These are phyloP conservation scores for Hamigera avellanea DNA, from an alignment of 495 filamentous ascomycete species.

Conservation along the genomic window DNA sequence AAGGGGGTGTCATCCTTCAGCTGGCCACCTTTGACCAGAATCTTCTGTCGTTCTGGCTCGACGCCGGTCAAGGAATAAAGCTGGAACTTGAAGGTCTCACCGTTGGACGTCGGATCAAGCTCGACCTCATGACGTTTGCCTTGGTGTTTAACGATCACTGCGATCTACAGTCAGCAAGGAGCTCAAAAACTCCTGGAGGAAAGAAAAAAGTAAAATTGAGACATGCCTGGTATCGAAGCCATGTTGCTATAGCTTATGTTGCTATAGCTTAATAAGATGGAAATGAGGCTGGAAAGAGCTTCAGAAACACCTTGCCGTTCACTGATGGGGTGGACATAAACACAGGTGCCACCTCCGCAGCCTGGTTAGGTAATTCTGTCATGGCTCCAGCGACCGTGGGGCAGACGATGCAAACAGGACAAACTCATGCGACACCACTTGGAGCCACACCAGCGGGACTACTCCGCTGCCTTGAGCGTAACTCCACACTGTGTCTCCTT, in stretches of 20 bases:
- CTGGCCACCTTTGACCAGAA: constrained; percentile 84
- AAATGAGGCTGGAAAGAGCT: constrained; percentile 1
- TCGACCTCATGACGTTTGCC: constrained; percentile 92
- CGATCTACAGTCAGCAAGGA: constrained; percentile 16
- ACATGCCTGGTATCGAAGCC: constrained; percentile 52
- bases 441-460: constrained; percentile 1
- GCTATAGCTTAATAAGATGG: constrained; percentile 2
- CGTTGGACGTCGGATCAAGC: constrained; percentile 69
- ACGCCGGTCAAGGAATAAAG: constrained; percentile 91
- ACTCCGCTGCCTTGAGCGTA: constrained; percentile 1
- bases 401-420: constrained; percentile 22
- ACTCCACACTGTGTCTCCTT: background rate
- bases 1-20: constrained; percentile 91
- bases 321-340: constrained; percentile 9
- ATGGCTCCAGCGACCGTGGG: constrained; percentile 23
- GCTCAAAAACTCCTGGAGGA: background rate
- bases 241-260: constrained; percentile 28
- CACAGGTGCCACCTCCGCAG: constrained; percentile 13
- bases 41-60: constrained; percentile 92
- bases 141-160: constrained; percentile 89
- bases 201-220: background rate
- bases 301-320: background rate
- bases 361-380: no score
- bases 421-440: constrained; percentile 19
- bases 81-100: constrained; percentile 91